These are phyloP conservation scores for Salix dunnii DNA, from an alignment of 345 rosid genomes.

Conservation along the genomic window DNA sequence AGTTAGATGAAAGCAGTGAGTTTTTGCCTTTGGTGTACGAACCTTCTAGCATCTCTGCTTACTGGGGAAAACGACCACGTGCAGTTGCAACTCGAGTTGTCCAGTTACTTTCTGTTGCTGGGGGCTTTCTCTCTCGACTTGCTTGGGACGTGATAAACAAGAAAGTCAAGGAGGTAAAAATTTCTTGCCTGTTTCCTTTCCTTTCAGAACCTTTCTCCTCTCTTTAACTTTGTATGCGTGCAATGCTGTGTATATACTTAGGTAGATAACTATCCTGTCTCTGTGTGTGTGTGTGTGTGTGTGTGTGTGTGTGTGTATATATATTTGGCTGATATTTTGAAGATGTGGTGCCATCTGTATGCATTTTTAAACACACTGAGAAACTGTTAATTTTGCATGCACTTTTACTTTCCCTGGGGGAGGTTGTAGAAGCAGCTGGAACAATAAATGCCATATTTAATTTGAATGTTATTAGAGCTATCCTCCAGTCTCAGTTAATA, in stretches of 20 bases:
- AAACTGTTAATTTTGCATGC: not conserved
- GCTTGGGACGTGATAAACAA: slow-evolving; percentile 70
- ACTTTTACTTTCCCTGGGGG: no score
- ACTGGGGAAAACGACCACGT: slow-evolving; percentile 96
- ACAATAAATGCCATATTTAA: not conserved
- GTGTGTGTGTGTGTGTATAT: no score
- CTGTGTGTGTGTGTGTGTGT: no score
- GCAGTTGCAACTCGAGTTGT: slow-evolving; percentile 82
- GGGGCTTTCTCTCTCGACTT: slow-evolving; percentile 85
- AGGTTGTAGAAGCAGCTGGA: not conserved
- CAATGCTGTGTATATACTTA: not conserved
- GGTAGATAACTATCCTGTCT: not conserved
- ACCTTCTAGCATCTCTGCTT: slow-evolving; percentile 76
- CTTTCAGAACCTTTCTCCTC: not conserved
- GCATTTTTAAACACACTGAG: not conserved
- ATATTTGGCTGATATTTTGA: not conserved
- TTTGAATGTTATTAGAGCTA: not conserved
- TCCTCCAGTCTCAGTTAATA: not conserved
- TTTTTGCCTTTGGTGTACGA: slow-evolving; percentile 88
- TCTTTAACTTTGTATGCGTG: not conserved
- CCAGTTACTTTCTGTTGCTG: slow-evolving; percentile 85
- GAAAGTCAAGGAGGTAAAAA: slow-evolving; percentile 78
- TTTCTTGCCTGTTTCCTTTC: not conserved
- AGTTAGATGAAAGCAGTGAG: slow-evolving; percentile 92
- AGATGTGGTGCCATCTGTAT: not conserved